phyloP scores from a whole-genome alignment of 2,329 filamentous ascomycete species.

The Trichoderma sp. region DNA sequence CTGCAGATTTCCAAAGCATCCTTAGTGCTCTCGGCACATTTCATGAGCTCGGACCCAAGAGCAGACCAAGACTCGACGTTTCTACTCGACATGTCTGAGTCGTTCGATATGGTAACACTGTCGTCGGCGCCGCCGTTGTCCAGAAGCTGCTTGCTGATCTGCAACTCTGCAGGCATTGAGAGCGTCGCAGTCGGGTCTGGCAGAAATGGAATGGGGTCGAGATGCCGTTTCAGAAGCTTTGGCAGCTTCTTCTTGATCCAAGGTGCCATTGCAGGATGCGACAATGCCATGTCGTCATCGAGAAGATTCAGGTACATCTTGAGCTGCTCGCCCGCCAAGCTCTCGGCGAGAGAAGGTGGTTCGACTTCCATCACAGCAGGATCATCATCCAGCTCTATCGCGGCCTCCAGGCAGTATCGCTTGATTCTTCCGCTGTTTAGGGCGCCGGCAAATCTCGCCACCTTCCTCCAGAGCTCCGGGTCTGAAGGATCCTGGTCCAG shows the following conservation, averaged over 20 bases:
- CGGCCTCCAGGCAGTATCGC: conserved; percentile 66
- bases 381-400: conserved; percentile 68
- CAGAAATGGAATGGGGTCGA: conserved; percentile 65
- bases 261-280: conserved; percentile 63
- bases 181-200: conserved; percentile 53
- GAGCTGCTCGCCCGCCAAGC: conserved; percentile 63
- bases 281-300: conserved; percentile 57
- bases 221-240: conserved; percentile 52
- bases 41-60: conserved; percentile 42
- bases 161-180: conserved; percentile 37
- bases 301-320: conserved; percentile 58
- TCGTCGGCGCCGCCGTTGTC: not conserved
- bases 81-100: conserved; percentile 22
- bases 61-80: conserved; percentile 40
- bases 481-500: conserved; percentile 68
- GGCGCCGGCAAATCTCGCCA: conserved; percentile 60
- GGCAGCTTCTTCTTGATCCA: conserved; percentile 58
- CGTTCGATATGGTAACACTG: not conserved
- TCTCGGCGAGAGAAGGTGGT: conserved; percentile 64
- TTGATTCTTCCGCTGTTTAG: conserved; percentile 60
- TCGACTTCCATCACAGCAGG: conserved; percentile 64
- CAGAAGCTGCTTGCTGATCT: not conserved
- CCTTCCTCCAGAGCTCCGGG: conserved; percentile 65
- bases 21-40: conserved; percentile 37
- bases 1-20: conserved; percentile 39